Conservation (phyloP, 805 yeast genomes). For the Saturnispora bothae region DNA sequence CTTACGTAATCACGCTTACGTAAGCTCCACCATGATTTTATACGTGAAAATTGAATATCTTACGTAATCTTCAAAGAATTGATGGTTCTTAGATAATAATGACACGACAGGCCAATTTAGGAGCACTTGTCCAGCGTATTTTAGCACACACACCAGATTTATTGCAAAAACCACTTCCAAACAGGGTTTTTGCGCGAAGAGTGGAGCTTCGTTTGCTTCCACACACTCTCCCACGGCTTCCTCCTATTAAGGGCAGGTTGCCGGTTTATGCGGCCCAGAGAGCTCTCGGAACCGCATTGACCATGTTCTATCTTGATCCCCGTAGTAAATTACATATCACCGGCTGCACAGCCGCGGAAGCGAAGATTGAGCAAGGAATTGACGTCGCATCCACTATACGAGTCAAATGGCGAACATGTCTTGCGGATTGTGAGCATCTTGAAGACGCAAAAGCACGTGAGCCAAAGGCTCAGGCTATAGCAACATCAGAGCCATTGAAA, state of each 20-base stretch:
- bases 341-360: conserved; percentile 26
- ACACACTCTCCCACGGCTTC: conserved; percentile 40
- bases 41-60: no score
- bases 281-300: conserved; percentile 42
- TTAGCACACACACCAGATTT: conserved; percentile 41
- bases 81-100: no score
- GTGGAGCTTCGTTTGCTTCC: conserved; percentile 50
- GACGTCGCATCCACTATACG: conserved; percentile 25
- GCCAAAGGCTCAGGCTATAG: no score
- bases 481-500: conserved; percentile 10
- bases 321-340: conserved; percentile 43
- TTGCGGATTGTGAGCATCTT: conserved; percentile 42
- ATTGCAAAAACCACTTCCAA: conserved; percentile 35
- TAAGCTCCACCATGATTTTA: no score
- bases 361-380: conserved; percentile 14
- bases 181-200: conserved; percentile 33
- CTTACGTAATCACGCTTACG: no score
- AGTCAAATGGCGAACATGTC: conserved; percentile 49
- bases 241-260: conserved; percentile 43
- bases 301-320: conserved; percentile 46
- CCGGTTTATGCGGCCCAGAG: conserved; percentile 48
- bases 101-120: no score
- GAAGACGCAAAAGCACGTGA: no score
- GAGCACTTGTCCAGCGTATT: no score
- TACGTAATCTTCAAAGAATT: no score